Conservation (phyloP, 2,329 filamentous ascomycete species). For the Fusarium sacchari region DNA sequence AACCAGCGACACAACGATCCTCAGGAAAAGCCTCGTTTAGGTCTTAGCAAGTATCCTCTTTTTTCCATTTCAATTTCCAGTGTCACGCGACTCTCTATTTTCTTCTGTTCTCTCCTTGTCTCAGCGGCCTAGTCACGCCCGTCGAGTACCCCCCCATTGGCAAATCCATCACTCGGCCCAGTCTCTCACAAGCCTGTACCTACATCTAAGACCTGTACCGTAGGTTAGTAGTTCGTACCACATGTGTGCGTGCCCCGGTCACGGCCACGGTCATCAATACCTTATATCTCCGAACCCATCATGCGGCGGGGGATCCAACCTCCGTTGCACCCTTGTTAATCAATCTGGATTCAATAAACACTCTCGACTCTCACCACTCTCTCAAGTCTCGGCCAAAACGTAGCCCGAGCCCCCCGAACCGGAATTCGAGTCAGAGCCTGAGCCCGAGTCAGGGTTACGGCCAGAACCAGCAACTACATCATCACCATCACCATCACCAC, state of each 20-base stretch:
- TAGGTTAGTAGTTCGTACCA: slow-evolving; percentile 1
- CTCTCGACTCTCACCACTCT: slow-evolving; percentile 41
- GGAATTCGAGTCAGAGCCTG: slow-evolving; percentile 24
- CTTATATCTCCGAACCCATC: slow-evolving; percentile 48
- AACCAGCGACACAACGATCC: slow-evolving; percentile 9
- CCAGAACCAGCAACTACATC: slow-evolving; percentile 28
- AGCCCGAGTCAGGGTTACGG: slow-evolving; percentile 26
- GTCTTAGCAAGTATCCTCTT: slow-evolving; percentile 20
- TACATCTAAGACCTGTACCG: slow-evolving; percentile 2
- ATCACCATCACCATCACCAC: slow-evolving; percentile 23
- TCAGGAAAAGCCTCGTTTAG: slow-evolving; percentile 15
- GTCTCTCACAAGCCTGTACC: slow-evolving; percentile 36
- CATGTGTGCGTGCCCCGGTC: slow-evolving; percentile 41
- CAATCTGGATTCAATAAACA: slow-evolving; percentile 68
- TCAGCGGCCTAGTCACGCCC: slow-evolving; percentile 23
- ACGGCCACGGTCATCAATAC: slow-evolving; percentile 36
- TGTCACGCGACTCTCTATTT: slow-evolving; percentile 39
- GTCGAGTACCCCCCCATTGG: neutral
- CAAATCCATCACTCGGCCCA: slow-evolving; percentile 19
- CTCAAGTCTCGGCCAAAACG: slow-evolving; percentile 36
- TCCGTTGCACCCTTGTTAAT: slow-evolving; percentile 63
- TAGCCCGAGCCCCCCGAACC: slow-evolving; percentile 32
- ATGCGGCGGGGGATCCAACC: slow-evolving; percentile 67
- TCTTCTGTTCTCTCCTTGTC: slow-evolving; percentile 2
- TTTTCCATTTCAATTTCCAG: slow-evolving; percentile 15